Conservation (phyloP, 768 basidiomycete species). For the Paxillus rubicundulus region DNA sequence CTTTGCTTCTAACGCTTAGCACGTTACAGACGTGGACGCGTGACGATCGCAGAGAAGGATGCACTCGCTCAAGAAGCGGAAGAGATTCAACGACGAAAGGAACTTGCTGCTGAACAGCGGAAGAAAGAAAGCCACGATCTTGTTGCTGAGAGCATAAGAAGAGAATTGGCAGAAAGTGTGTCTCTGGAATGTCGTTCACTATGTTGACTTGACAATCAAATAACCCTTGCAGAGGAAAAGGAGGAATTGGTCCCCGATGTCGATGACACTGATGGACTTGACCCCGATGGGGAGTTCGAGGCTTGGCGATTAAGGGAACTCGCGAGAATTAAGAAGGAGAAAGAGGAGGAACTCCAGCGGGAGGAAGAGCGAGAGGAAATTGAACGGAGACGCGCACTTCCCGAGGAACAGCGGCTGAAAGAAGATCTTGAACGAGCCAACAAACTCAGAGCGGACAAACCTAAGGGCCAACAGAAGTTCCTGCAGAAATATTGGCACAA, state of each 20-base stretch:
- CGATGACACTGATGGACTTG: conserved; percentile 92
- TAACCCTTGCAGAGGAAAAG: conserved; percentile 69
- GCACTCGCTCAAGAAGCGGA: conserved; percentile 70
- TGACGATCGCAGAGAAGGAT: conserved; percentile 69
- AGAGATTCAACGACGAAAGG: conserved; percentile 65
- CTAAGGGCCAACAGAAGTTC: conserved; percentile 89
- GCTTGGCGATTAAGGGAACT: conserved; percentile 95
- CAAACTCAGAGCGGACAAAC: conserved; percentile 80
- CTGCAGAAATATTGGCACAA: conserved; percentile 99
- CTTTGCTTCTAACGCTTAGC: conserved; percentile 1
- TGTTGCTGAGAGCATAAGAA: conserved; percentile 89
- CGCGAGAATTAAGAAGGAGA: conserved; percentile 89
- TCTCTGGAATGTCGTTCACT: conserved; percentile 14
- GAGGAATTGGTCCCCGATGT: conserved; percentile 81
- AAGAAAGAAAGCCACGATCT: conserved; percentile 87
- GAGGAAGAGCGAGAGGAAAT: conserved; percentile 90
- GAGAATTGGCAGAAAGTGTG: conserved; percentile 91
- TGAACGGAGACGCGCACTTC: conserved; percentile 86
- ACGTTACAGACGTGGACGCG: conserved; percentile 62
- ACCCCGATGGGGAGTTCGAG: conserved; percentile 89
- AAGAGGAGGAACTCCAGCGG: conserved; percentile 77
- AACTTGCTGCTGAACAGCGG: conserved; percentile 76
- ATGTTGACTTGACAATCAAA: conserved; percentile 2
- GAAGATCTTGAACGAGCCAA: conserved; percentile 90
- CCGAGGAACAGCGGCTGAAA: conserved; percentile 87